Conservation (phyloP, 2,329 filamentous ascomycete species). For the Phialocephala subalpina region DNA sequence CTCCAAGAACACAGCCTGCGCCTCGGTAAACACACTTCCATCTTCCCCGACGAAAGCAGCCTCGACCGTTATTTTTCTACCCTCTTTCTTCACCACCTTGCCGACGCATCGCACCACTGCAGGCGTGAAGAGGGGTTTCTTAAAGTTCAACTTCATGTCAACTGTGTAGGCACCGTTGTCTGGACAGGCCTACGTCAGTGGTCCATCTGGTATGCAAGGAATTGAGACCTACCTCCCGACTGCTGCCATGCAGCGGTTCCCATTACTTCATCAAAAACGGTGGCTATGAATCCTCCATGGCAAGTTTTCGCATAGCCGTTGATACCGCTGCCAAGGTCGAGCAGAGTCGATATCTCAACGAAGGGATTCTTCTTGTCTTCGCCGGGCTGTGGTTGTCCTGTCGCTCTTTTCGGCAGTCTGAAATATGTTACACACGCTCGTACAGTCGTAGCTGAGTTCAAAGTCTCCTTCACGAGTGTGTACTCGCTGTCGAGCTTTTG, state of each 20-base stretch:
- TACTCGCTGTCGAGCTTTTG: slow-evolving; percentile 3
- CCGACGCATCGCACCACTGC: slow-evolving; percentile 11
- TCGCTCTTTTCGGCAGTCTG: slow-evolving; percentile 4
- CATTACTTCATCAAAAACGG: slow-evolving; percentile 18
- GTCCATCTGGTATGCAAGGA: neutral
- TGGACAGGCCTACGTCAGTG: neutral
- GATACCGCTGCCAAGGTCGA: neutral
- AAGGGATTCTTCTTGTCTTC: slow-evolving; percentile 14
- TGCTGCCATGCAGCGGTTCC: slow-evolving; percentile 21
- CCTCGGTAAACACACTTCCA: slow-evolving; percentile 9
- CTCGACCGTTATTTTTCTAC: slow-evolving; percentile 12
- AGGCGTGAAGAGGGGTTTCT: slow-evolving; percentile 11
- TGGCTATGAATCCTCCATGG: slow-evolving; percentile 19
- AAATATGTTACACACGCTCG: slow-evolving; percentile 11
- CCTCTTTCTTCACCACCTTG: slow-evolving; percentile 14
- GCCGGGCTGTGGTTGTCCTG: slow-evolving; percentile 1
- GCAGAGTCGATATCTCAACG: slow-evolving; percentile 10
- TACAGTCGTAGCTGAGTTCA: slow-evolving; percentile 2
- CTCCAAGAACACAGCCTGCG: slow-evolving; percentile 15
- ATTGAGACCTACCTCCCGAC: slow-evolving; percentile 8
- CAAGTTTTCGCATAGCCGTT: slow-evolving; percentile 17
- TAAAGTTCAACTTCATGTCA: slow-evolving; percentile 13
- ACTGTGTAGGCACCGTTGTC: slow-evolving; percentile 16
- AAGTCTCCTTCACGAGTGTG: slow-evolving; percentile 4
- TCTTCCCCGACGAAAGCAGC: slow-evolving; percentile 7